Evolutionary conservation across 768 basidiomycete species (phyloP).

Genomic region (Amanita fuliginea): DNA sequence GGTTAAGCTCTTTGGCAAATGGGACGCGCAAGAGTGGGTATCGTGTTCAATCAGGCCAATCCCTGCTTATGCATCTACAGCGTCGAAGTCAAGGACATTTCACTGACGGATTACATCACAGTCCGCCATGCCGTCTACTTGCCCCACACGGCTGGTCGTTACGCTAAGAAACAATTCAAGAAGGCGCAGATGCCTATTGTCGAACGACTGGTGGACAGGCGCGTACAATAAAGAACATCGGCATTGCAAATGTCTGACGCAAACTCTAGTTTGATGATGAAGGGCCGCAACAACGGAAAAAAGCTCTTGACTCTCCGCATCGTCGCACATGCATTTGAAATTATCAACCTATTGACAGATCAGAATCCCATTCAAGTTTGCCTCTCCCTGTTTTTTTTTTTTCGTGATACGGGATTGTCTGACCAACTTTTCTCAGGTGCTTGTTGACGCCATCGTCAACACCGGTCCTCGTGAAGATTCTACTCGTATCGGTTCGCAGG

Average conservation of each 20-base stretch:
- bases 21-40: conserved; percentile 95
- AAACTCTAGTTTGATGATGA: conserved; percentile 89
- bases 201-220: conserved; percentile 97
- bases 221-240: conserved; percentile 14
- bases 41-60: conserved; percentile 2
- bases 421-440: conserved; percentile 40
- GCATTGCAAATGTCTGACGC: background rate
- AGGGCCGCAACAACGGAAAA: conserved; percentile 99
- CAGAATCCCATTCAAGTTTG: conserved; percentile 98
- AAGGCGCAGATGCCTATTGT: conserved; percentile 99
- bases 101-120: conserved; percentile 98
- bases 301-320: conserved; percentile 98
- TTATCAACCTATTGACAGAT: conserved; percentile 99
- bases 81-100: conserved; percentile 99
- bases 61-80: conserved; percentile 25
- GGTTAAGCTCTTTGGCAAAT: conserved; percentile 97
- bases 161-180: conserved; percentile 99
- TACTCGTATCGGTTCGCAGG: conserved; percentile 99
- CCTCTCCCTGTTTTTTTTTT: too few species aligned
- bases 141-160: conserved; percentile 98
- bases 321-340: conserved; percentile 98
- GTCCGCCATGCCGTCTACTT: conserved; percentile 95
- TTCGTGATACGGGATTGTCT: background rate
- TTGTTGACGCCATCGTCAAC: conserved; percentile 98
- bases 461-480: conserved; percentile 99